These are phyloP conservation scores for Pleoardoris graminearum DNA, from an alignment of 2,329 filamentous ascomycete species.

Conservation along the genomic window DNA sequence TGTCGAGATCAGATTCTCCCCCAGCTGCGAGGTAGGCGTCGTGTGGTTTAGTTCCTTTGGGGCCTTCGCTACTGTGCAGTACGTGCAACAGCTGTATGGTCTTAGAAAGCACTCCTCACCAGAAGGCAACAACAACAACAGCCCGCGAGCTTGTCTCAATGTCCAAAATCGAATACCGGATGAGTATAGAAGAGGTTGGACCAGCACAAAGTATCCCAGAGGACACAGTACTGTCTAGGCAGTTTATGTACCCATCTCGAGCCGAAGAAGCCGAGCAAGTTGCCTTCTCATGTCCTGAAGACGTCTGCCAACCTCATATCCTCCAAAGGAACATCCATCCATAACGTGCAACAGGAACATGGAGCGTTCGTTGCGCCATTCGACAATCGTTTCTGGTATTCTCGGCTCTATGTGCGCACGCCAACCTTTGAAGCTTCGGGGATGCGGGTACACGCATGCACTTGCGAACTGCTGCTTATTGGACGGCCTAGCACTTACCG, in stretches of 20 bases:
- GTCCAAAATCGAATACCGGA: neutral
- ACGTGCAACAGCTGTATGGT: no score
- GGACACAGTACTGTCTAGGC: neutral
- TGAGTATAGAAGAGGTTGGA: neutral
- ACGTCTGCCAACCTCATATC: no score
- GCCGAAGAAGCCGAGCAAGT: neutral
- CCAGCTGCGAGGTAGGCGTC: no score
- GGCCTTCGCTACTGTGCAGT: neutral
- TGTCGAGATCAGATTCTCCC: no score
- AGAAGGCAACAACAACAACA: no score
- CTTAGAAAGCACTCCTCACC: no score
- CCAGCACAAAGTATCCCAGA: neutral
- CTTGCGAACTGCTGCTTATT: no score
- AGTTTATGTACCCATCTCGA: neutral
- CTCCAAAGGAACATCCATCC: neutral
- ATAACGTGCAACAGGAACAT: neutral
- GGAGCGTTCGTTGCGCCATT: conserved; percentile 2
- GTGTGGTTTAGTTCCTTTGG: neutral
- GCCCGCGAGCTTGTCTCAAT: no score
- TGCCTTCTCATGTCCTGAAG: neutral
- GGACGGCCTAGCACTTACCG: no score
- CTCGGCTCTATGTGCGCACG: no score
- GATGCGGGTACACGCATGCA: no score
- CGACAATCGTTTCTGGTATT: neutral
- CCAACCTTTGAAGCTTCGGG: no score